Base-by-base conservation (phyloP, 1,284 basidiomycete species). In the Fomes fomentarius region DNA sequence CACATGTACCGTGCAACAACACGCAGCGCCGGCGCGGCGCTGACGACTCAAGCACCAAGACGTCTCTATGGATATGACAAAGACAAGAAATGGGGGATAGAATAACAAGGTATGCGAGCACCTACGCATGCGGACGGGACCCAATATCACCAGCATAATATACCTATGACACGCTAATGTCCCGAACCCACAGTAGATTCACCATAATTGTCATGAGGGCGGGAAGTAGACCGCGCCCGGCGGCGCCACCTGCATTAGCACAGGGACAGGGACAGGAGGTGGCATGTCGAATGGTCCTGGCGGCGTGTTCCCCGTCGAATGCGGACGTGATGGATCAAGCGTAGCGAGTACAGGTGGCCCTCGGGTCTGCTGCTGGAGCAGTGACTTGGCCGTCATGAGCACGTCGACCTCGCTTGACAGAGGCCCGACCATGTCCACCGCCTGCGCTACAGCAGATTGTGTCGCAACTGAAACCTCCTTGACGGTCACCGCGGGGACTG, bases 401-500 rank as follows among this genome's bases (percentile, higher is more conserved):
- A 86, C 85, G 63, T 87, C 83, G 34, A 87, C 83, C 60, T 85
- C 84, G 53, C 79, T 85, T 42, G 84, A 83, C 47, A 78, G 68
- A 15, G 80, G 79, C 14, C 83, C 83, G 42, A 82, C 80, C 65
- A 82, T 78, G 63, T 84, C 84, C 26, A 88, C 84, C 15, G 86
- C 85, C 63, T 83, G 79, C 15, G 84, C 85, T 42, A 88, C 86
- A 8, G 85, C 85, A 30, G 80, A 80, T 66, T 91, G 87, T 30
- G 89, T 91, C 50, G 87, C 87, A 53, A 87, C 83, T 14, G 87
- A 88, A 47, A 91, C 81, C 62, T 91, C 88, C 60, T 83, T 83
- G 50, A 91, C 85, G 14, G 88, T 89, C 48, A 91, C 85, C 57
- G 83, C 82, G 37, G 81, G 77, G 31, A 54, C 45, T 21, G 49